phyloP scores from a whole-genome alignment of 2,329 filamentous ascomycete genomes.

The Trichoderma gracile region DNA sequence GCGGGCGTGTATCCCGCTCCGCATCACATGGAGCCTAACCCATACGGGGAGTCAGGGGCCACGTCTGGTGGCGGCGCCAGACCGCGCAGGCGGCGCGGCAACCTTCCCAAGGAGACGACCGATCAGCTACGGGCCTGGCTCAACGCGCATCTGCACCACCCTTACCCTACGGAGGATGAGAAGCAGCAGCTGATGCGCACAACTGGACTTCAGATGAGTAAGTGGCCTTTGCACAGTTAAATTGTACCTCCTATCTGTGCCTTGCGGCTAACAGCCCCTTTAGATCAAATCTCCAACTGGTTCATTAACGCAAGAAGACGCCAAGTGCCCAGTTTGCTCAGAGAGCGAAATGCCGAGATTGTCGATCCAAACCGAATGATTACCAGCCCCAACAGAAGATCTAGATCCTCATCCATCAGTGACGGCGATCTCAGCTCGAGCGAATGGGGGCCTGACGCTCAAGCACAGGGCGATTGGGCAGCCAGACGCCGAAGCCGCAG shows the following conservation, averaged over 20 bases:
- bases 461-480: too few relatives aligned
- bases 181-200: slow-evolving; percentile 77
- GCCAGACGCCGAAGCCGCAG: slow-evolving; percentile 42
- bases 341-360: slow-evolving; percentile 49
- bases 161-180: slow-evolving; percentile 85
- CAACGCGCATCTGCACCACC: slow-evolving; percentile 71
- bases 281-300: slow-evolving; percentile 76
- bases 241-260: background rate
- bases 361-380: slow-evolving; percentile 43
- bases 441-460: slow-evolving; percentile 32
- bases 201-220: slow-evolving; percentile 78
- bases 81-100: slow-evolving; percentile 70
- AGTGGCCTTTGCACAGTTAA: slow-evolving; percentile 35
- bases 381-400: background rate
- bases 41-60: slow-evolving; percentile 45
- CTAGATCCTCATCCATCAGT: slow-evolving; percentile 35
- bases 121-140: slow-evolving; percentile 82
- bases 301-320: slow-evolving; percentile 76
- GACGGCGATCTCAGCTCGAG: slow-evolving; percentile 50
- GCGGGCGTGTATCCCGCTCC: slow-evolving; percentile 41
- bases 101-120: slow-evolving; percentile 87
- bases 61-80: slow-evolving; percentile 48
- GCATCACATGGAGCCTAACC: slow-evolving; percentile 47
- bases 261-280: slow-evolving; percentile 25
- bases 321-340: slow-evolving; percentile 62